Evolutionary conservation across 495 filamentous ascomycete genomes (phyloP).

Genomic region (Penicillium malachiteum): DNA sequence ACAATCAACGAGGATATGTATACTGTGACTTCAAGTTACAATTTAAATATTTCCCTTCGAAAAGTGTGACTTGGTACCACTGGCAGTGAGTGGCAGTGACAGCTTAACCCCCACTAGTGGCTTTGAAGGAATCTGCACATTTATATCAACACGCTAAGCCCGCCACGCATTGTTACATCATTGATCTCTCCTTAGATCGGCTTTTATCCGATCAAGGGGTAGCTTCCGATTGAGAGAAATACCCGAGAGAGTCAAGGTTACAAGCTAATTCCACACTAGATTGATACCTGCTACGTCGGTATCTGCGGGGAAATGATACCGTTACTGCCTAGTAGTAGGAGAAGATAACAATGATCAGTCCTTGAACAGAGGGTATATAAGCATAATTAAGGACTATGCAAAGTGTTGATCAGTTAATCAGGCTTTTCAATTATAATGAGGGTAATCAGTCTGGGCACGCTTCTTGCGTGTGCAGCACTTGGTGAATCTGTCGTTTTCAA

Average conservation of each 20-base stretch:
- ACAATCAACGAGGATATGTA: too few relatives aligned
- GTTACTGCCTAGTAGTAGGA: constrained; percentile 1
- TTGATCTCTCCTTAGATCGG: too few relatives aligned
- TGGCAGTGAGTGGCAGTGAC: too few relatives aligned
- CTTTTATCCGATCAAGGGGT: constrained; percentile 14
- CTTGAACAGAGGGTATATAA: neutral
- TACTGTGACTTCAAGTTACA: too few relatives aligned
- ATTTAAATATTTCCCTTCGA: too few relatives aligned
- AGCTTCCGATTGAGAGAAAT: too few relatives aligned
- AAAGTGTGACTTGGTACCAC: too few relatives aligned
- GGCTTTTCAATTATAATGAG: neutral
- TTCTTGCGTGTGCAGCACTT: constrained; percentile 1
- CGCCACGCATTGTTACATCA: too few relatives aligned
- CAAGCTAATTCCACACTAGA: neutral
- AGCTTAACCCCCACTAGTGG: too few relatives aligned
- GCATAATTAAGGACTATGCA: neutral
- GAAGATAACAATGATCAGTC: neutral
- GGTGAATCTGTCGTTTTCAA: constrained; percentile 20
- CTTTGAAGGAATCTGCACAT: too few relatives aligned
- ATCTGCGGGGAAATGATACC: constrained; percentile 18
- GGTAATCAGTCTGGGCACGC: neutral
- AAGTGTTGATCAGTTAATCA: too few relatives aligned
- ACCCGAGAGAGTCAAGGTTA: neutral
- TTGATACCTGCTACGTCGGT: neutral
- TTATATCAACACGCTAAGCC: too few relatives aligned